A percentile compares a stretch with the other conserved stretches of the same genome.
Conservation (phyloP, 2,329 filamentous ascomycete genomes). For the Penicillium crustosum region DNA sequence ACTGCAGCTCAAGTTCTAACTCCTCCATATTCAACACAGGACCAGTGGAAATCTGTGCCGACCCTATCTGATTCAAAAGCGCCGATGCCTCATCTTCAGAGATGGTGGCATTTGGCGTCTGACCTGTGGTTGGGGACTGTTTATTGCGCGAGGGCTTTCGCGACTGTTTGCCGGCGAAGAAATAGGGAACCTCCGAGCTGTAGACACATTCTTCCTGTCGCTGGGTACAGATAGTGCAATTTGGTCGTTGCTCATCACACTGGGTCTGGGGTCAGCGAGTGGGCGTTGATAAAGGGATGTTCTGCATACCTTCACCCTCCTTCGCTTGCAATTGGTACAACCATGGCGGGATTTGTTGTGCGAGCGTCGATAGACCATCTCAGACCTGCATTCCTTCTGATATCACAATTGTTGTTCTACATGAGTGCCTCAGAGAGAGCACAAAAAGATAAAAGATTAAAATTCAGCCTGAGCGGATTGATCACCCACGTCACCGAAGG, state of each 20-base stretch:
- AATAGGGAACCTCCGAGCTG: not conserved
- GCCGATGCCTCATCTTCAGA: not conserved
- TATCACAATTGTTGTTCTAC: not conserved
- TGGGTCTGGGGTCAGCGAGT: not conserved
- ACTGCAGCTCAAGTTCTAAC: not conserved
- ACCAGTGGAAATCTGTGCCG: not conserved
- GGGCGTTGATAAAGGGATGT: too few species aligned
- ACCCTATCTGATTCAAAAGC: not conserved
- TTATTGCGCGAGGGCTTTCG: not conserved
- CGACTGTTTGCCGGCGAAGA: not conserved
- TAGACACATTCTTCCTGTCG: not conserved
- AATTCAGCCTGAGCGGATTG: not conserved
- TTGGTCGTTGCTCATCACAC: not conserved
- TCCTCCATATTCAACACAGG: not conserved
- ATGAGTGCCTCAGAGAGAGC: not conserved
- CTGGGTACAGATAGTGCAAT: not conserved
- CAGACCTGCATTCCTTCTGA: not conserved
- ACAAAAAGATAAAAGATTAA: not conserved
- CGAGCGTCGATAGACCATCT: not conserved
- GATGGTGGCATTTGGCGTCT: not conserved
- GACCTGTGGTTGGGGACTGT: not conserved
- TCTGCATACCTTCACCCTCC: not conserved
- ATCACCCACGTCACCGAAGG: not conserved
- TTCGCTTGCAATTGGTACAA: not conserved
- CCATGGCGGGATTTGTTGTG: not conserved